These are phyloP conservation scores for Tylopilus subfusipes DNA, from an alignment of 768 basidiomycete genomes.

Conservation along the genomic window DNA sequence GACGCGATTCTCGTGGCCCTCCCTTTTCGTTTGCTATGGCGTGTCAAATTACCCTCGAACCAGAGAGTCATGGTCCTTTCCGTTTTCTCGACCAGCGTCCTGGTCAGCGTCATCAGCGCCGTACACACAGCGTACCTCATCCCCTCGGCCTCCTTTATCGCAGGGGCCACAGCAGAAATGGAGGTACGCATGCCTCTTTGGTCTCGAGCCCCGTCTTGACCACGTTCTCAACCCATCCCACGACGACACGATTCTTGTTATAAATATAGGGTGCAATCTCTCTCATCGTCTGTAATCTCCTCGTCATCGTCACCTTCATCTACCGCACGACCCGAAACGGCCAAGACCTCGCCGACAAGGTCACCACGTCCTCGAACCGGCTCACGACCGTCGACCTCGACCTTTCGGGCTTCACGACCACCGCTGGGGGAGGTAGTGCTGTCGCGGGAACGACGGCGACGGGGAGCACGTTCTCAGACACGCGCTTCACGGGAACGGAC, in stretches of 20 bases:
- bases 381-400: constrained; percentile 30
- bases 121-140: constrained; percentile 45
- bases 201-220: neutral
- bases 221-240: neutral
- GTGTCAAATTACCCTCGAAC: constrained; percentile 40
- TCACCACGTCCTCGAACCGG: neutral
- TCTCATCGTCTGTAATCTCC: constrained; percentile 41
- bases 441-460: neutral
- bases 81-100: constrained; percentile 53
- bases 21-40: constrained; percentile 44
- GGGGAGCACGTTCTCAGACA: neutral
- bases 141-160: constrained; percentile 14
- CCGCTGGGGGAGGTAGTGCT: no score
- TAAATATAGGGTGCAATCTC: constrained; percentile 37
- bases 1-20: constrained; percentile 44
- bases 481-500: constrained; percentile 1
- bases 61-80: constrained; percentile 38
- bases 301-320: constrained; percentile 37
- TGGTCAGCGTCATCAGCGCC: constrained; percentile 42
- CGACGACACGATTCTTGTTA: neutral
- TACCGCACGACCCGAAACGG: constrained; percentile 20
- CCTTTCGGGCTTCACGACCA: neutral
- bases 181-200: constrained; percentile 34
- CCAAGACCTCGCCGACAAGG: constrained; percentile 14
- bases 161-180: constrained; percentile 34